These are phyloP conservation scores for Annulohypoxylon moriforme DNA, from an alignment of 495 filamentous ascomycete genomes.

Conservation along the genomic window DNA sequence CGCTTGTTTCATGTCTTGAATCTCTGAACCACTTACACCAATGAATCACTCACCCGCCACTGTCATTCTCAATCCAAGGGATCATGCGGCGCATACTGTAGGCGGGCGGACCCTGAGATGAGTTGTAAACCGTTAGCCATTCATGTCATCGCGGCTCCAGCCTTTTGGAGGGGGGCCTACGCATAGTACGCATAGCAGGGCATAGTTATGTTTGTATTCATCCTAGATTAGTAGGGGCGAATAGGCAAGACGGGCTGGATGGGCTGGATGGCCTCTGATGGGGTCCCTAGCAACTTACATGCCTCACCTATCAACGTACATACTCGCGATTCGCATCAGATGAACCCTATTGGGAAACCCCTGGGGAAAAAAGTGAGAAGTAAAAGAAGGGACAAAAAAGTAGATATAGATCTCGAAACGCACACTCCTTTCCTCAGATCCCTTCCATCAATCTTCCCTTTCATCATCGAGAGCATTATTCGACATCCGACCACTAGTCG, in stretches of 20 bases:
- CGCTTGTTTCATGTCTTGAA: slow-evolving; percentile 44
- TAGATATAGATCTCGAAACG: slow-evolving; percentile 46
- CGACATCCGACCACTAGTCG: slow-evolving; percentile 8
- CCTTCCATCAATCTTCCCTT: slow-evolving; percentile 42
- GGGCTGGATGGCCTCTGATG: slow-evolving; percentile 20
- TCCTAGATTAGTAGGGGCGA: slow-evolving; percentile 21
- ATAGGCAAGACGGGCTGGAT: slow-evolving; percentile 29
- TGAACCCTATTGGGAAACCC: slow-evolving; percentile 37
- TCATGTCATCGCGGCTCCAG: slow-evolving; percentile 39
- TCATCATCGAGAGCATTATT: slow-evolving; percentile 33
- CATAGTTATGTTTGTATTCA: slow-evolving; percentile 44
- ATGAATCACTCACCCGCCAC: slow-evolving; percentile 37
- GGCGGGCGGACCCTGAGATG: slow-evolving; percentile 40
- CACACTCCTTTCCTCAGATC: slow-evolving; percentile 41
- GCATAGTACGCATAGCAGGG: too few relatives aligned
- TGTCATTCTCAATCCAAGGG: slow-evolving; percentile 40
- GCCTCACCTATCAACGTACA: slow-evolving; percentile 18
- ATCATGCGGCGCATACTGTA: slow-evolving; percentile 46
- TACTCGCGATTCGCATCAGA: slow-evolving; percentile 36
- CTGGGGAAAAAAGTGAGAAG: slow-evolving; percentile 21
- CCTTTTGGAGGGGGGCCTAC: slow-evolving; percentile 30
- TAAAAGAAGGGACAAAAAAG: slow-evolving; percentile 28
- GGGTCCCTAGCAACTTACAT: slow-evolving; percentile 29
- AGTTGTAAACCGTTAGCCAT: slow-evolving; percentile 44
- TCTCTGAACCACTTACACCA: slow-evolving; percentile 43